These are phyloP conservation scores for Phytophthora pinifolia DNA, from an alignment of 352 stramenopile genomes.

Conservation along the genomic window DNA sequence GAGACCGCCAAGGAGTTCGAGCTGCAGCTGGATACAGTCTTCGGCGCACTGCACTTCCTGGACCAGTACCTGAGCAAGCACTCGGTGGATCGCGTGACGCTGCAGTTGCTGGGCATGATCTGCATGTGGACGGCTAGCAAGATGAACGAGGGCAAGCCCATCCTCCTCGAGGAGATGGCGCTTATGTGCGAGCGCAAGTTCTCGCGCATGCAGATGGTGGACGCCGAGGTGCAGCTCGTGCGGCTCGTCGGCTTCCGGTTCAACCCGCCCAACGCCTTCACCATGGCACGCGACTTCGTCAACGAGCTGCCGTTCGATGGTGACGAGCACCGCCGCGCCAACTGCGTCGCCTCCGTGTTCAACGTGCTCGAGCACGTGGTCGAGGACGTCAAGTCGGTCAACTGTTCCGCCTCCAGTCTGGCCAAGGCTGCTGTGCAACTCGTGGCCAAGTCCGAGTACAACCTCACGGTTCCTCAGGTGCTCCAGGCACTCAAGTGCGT, in stretches of 20 bases:
- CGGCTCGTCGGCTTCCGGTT: constrained; percentile 63
- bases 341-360: constrained; percentile 41
- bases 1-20: constrained; percentile 75
- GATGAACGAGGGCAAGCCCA: constrained; percentile 70
- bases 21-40: constrained; percentile 63
- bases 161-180: constrained; percentile 72
- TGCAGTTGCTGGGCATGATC: constrained; percentile 76
- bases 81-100: constrained; percentile 71
- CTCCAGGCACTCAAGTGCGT: constrained; percentile 24
- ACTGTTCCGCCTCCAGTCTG: constrained; percentile 44
- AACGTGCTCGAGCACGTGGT: constrained; percentile 41
- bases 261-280: constrained; percentile 63
- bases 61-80: constrained; percentile 66
- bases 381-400: constrained; percentile 33
- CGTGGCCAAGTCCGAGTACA: constrained; percentile 39
- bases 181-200: constrained; percentile 80
- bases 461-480: constrained; percentile 25
- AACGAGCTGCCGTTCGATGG: constrained; percentile 33
- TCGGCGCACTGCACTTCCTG: constrained; percentile 63
- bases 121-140: constrained; percentile 75
- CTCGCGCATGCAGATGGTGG: constrained; percentile 54
- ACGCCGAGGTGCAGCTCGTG: constrained; percentile 58
- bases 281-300: constrained; percentile 65
- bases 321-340: constrained; percentile 20
- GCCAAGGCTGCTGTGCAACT: constrained; percentile 51